Conservation (phyloP, 2,329 filamentous ascomycete genomes). For the Elsinoe necatrix region DNA sequence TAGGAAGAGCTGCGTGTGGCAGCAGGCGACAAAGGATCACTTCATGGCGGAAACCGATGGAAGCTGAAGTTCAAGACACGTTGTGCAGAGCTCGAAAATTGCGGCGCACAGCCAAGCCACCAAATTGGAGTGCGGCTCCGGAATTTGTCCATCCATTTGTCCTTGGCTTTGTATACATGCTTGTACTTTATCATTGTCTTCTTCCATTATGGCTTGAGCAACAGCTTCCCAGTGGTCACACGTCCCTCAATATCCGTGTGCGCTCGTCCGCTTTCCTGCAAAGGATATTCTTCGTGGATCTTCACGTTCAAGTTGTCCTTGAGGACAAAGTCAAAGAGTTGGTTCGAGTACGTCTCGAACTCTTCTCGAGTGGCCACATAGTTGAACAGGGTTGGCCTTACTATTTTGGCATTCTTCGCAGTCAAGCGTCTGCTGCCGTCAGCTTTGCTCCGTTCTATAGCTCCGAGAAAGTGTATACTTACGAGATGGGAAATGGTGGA, state of each 20-base stretch:
- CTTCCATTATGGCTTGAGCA: slow-evolving; percentile 60
- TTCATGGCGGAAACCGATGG: slow-evolving; percentile 12
- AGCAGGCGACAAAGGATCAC: background rate
- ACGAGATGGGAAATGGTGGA: slow-evolving; percentile 56
- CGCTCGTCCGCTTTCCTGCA: slow-evolving; percentile 63
- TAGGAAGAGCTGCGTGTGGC: background rate
- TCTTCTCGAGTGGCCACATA: slow-evolving; percentile 65
- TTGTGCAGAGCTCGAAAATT: slow-evolving; percentile 3
- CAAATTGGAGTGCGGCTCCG: slow-evolving; percentile 1
- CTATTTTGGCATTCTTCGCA: slow-evolving; percentile 67
- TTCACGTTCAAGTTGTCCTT: slow-evolving; percentile 61
- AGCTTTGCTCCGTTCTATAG: slow-evolving; percentile 3
- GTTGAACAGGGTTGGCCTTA: slow-evolving; percentile 63
- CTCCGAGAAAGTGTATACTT: slow-evolving; percentile 37
- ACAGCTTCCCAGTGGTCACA: slow-evolving; percentile 74
- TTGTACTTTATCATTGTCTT: background rate
- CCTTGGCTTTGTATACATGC: background rate
- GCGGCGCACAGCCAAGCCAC: slow-evolving; percentile 2
- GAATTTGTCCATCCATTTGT: background rate
- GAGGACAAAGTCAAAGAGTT: slow-evolving; percentile 65
- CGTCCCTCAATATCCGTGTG: slow-evolving; percentile 73
- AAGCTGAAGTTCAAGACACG: slow-evolving; percentile 14
- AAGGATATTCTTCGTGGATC: slow-evolving; percentile 68
- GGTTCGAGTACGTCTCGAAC: slow-evolving; percentile 58
- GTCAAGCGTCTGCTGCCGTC: slow-evolving; percentile 42